Evolutionary conservation across 2,329 filamentous ascomycete species (phyloP).

Genomic region (Trematosphaeria pertusa): DNA sequence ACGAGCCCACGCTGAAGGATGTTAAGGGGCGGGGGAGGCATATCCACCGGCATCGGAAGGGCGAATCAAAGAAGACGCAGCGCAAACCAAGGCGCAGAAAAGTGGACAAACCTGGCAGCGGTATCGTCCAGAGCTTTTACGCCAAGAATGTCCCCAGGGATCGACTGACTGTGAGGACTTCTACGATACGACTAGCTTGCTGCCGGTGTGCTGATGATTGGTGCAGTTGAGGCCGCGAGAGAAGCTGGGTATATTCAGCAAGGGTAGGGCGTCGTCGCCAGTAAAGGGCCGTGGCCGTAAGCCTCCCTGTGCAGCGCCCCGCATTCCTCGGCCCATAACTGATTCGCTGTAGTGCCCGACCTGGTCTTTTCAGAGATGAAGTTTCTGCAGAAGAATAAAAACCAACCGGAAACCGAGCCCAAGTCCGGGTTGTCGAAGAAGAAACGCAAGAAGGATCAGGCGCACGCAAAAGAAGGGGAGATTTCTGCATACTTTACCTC

Average conservation of each 20-base stretch:
- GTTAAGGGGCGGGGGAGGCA: conserved; percentile 33
- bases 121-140: conserved; percentile 52
- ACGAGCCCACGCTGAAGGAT: conserved; percentile 46
- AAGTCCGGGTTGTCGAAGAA: conserved; percentile 31
- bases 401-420: conserved; percentile 30
- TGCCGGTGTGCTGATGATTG: conserved; percentile 31
- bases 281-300: conserved; percentile 53
- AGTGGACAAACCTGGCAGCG: conserved; percentile 44
- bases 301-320: conserved; percentile 20
- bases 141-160: conserved; percentile 54
- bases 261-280: conserved; percentile 56
- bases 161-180: conserved; percentile 54
- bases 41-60: conserved; percentile 22
- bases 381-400: conserved; percentile 52
- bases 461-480: conserved; percentile 46
- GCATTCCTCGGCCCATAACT: conserved; percentile 23
- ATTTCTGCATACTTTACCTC: conserved; percentile 56
- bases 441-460: conserved; percentile 41
- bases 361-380: conserved; percentile 60
- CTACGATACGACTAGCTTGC: conserved; percentile 15
- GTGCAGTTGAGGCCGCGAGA: conserved; percentile 52
- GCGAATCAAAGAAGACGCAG: conserved; percentile 40
- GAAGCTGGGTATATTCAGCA: conserved; percentile 56
- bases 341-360: conserved; percentile 54
- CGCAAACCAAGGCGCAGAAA: conserved; percentile 47